Base-by-base conservation (phyloP, 2,329 filamentous ascomycete genomes). In the Exophiala bonariae region DNA sequence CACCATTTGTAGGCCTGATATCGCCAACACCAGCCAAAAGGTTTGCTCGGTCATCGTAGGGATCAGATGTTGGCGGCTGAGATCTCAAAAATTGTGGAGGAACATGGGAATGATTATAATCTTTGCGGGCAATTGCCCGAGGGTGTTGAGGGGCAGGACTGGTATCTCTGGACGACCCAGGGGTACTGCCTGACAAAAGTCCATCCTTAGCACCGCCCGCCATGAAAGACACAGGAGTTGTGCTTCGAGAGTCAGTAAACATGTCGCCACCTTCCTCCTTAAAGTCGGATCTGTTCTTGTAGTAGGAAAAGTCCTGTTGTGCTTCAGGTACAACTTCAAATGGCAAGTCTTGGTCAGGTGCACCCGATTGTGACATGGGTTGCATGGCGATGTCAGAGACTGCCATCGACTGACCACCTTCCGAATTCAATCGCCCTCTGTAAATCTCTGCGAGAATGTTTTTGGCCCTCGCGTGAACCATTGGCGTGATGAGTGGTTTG, bases 391-490 rank as follows among this genome's bases (percentile, higher is more conserved):
- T 85, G 61, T 96, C 91, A 22, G 87, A 91, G 70, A 93, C 72
- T 14, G 56, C 52, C 16, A 64, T 63, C 46, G 76, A 73, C 0
- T 78, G 73, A n/a, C 76, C 77, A 2, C 75, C 76, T 19, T 81
- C 79, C 1, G 82, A 80, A 47, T 89, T 85, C 18, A 95, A 71
- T 3, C 92, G 85, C 9, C 91, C 92, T 18, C 83, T 83, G 65
- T 96, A 96, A 40, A 99, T 78, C 34, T 87, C 82, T n/a, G 86
- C 85, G 8, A 99, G 78, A 32, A 93, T 78, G 49, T 93, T 90
- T 61, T 93, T 88, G 2, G 89, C 89, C 68, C 87, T 95, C 44
- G 89, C 86, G 60, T 95, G 86, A 3, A 97, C 92, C 91, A 97
- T 96, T 2, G 92, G 92, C 0, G 90, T 95, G 59, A 92, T 91